These are phyloP conservation scores for Achaetomiella virescens DNA, from an alignment of 495 filamentous ascomycete species.

Conservation along the genomic window DNA sequence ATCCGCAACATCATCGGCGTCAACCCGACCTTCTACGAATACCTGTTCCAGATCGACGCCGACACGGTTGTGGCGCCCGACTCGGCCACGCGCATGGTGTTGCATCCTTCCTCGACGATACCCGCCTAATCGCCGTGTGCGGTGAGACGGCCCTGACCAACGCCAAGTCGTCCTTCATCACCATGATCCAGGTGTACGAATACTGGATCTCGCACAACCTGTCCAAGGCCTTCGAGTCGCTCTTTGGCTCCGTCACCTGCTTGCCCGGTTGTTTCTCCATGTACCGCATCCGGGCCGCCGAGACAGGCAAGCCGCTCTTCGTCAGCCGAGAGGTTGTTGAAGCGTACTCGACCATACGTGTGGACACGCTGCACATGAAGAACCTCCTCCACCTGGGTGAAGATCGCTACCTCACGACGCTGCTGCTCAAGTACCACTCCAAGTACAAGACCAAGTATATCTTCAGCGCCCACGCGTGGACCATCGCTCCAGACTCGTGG, in stretches of 20 bases:
- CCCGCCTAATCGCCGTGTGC: slow-evolving; percentile 84
- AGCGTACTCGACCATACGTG: slow-evolving; percentile 80
- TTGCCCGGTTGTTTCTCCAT: slow-evolving; percentile 97
- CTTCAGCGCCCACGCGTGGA: slow-evolving; percentile 87
- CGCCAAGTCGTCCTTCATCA: slow-evolving; percentile 84
- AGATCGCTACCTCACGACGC: slow-evolving; percentile 91
- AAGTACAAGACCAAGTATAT: slow-evolving; percentile 98
- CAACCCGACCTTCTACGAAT: slow-evolving; percentile 98
- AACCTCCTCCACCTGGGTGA: slow-evolving; percentile 92
- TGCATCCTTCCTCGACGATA: slow-evolving; percentile 80
- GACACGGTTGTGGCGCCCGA: slow-evolving; percentile 92
- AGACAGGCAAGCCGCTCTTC: slow-evolving; percentile 91
- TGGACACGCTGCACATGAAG: slow-evolving; percentile 98
- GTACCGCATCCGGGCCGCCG: slow-evolving; percentile 92
- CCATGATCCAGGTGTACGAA: slow-evolving; percentile 99
- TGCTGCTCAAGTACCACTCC: slow-evolving; percentile 86
- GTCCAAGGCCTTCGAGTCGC: slow-evolving; percentile 95
- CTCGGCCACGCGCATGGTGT: slow-evolving; percentile 86
- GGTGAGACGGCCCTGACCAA: slow-evolving; percentile 93
- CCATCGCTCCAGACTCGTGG: slow-evolving; percentile 90
- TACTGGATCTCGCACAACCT: slow-evolving; percentile 99
- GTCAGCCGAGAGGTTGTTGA: slow-evolving; percentile 87
- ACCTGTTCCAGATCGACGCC: slow-evolving; percentile 92
- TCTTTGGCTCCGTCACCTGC: slow-evolving; percentile 97
- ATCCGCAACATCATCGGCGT: slow-evolving; percentile 99